These are phyloP conservation scores for Calonectria henricotiae DNA, from an alignment of 2,329 filamentous ascomycete genomes.

Conservation along the genomic window DNA sequence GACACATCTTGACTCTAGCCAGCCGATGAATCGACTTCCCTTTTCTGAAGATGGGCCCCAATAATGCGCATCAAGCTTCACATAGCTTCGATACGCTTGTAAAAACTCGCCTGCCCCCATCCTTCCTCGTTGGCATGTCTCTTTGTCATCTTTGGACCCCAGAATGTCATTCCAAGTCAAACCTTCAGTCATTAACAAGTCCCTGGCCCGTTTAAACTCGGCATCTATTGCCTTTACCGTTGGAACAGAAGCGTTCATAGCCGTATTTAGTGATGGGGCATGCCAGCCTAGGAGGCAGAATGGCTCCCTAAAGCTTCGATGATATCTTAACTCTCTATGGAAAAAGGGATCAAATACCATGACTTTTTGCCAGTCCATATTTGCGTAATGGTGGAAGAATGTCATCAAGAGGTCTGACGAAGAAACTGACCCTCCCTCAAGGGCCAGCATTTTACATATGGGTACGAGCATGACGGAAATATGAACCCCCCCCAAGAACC, in stretches of 20 bases:
- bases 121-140: not conserved
- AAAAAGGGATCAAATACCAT: slow-evolving; percentile 75
- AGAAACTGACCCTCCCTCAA: slow-evolving; percentile 58
- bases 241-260: slow-evolving; percentile 68
- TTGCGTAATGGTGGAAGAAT: slow-evolving; percentile 77
- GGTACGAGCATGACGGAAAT: slow-evolving; percentile 75
- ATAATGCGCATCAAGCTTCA: slow-evolving; percentile 76
- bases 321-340: slow-evolving; percentile 68
- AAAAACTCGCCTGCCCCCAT: slow-evolving; percentile 67
- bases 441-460: slow-evolving; percentile 71
- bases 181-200: slow-evolving; percentile 57
- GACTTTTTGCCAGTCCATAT: slow-evolving; percentile 72
- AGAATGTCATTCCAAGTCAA: slow-evolving; percentile 65
- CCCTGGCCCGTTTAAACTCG: slow-evolving; percentile 68
- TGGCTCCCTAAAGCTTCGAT: slow-evolving; percentile 72
- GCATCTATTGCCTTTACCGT: slow-evolving; percentile 67
- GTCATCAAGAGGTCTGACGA: slow-evolving; percentile 69
- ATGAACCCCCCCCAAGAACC: slow-evolving; percentile 77
- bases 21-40: slow-evolving; percentile 72
- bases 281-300: slow-evolving; percentile 77
- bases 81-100: slow-evolving; percentile 67
- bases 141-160: slow-evolving; percentile 23
- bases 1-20: slow-evolving; percentile 76
- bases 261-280: slow-evolving; percentile 74
- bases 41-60: slow-evolving; percentile 74